Conservation (phyloP, 2,329 filamentous ascomycete species). For the Cordyceps pruinosa region DNA sequence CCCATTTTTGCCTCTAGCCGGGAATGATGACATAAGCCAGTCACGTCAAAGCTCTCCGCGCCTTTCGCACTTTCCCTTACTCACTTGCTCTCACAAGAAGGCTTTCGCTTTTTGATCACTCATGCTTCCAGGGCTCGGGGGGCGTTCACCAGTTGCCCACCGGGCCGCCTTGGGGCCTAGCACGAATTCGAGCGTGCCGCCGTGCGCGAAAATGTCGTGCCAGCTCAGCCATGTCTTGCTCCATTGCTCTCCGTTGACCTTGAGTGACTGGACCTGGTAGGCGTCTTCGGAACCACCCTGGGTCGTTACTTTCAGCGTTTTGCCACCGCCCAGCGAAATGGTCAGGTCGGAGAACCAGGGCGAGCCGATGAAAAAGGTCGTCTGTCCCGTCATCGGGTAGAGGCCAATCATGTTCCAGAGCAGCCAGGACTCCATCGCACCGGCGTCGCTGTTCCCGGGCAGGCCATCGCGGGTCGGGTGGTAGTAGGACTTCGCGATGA, state of each 20-base stretch:
- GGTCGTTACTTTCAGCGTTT: constrained; percentile 47
- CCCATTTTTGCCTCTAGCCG: no score
- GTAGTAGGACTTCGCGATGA: constrained; percentile 54
- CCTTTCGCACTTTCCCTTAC: neutral
- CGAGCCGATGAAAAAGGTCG: constrained; percentile 57
- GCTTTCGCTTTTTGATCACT: constrained; percentile 11
- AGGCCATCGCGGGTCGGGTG: constrained; percentile 47
- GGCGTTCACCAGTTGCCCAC: constrained; percentile 54
- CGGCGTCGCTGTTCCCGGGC: constrained; percentile 64
- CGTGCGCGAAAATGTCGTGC: constrained; percentile 57
- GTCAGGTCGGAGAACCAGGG: constrained; percentile 56
- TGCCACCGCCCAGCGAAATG: constrained; percentile 49
- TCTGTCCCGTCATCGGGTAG: constrained; percentile 62
- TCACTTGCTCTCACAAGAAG: constrained; percentile 10
- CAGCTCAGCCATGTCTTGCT: constrained; percentile 58
- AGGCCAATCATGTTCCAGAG: constrained; percentile 63
- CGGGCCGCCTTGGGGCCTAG: constrained; percentile 45
- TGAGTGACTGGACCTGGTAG: constrained; percentile 59
- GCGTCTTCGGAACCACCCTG: constrained; percentile 41
- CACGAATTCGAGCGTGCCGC: constrained; percentile 57
- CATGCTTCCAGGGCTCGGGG: constrained; percentile 50
- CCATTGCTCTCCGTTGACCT: constrained; percentile 58
- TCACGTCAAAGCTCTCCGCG: no score
- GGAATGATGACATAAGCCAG: no score
- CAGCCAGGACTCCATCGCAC: constrained; percentile 65